Percentiles rank a stretch among this genome's conserved stretches.
Evolutionary conservation across 2,329 filamentous ascomycete species (phyloP).

Genomic region (Aureobasidium sp.): DNA sequence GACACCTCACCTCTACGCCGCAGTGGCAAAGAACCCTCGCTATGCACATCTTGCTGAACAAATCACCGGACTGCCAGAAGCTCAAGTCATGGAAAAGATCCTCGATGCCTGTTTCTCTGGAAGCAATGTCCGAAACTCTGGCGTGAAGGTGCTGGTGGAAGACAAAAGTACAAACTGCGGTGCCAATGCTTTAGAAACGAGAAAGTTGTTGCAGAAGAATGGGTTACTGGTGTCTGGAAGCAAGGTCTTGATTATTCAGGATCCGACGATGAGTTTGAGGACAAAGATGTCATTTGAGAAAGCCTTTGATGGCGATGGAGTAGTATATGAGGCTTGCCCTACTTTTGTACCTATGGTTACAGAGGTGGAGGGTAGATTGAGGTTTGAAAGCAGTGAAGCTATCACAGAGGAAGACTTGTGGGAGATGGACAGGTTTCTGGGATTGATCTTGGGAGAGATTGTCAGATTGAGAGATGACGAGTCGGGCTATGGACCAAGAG

Average conservation of each 20-base stretch:
- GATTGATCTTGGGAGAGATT: conserved; percentile 37
- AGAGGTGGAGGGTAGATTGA: background rate
- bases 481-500: conserved; percentile 37
- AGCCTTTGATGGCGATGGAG: conserved; percentile 23
- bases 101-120: conserved; percentile 26
- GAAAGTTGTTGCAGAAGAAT: conserved; percentile 28
- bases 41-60: conserved; percentile 23
- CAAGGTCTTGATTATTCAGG: conserved; percentile 34
- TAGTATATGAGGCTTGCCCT: conserved; percentile 27
- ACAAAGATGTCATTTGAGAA: conserved; percentile 37
- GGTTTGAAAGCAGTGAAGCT: conserved; percentile 8
- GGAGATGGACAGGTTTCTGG: conserved; percentile 33
- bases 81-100: conserved; percentile 32
- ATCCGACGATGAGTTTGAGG: conserved; percentile 39
- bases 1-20: conserved; percentile 35
- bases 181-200: conserved; percentile 34
- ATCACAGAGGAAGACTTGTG: conserved; percentile 25
- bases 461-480: conserved; percentile 36
- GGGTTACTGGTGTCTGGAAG: conserved; percentile 18
- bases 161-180: conserved; percentile 41
- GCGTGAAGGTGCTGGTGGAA: conserved; percentile 33
- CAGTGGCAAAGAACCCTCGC: conserved; percentile 28
- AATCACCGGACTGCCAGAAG: conserved; percentile 32
- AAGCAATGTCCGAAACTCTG: conserved; percentile 19
- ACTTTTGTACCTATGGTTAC: conserved; percentile 25